These are phyloP conservation scores for Hanseniaspora pseudoguilliermondii DNA, from an alignment of 805 yeast species.

Conservation along the genomic window DNA sequence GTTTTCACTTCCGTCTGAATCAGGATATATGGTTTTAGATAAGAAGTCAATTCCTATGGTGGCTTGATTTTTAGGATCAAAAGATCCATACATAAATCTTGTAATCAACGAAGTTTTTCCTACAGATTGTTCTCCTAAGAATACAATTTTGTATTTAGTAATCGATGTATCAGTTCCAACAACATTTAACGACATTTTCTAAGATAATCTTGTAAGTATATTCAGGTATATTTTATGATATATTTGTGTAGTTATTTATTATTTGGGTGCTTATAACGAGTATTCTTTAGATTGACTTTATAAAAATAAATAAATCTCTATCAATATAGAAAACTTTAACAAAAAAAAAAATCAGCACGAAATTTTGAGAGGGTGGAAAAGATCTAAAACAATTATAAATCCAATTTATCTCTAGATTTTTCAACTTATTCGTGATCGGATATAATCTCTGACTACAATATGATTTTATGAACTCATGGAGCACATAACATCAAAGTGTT, in stretches of 20 bases:
- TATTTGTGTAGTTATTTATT: conserved; percentile 3
- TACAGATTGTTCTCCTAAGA: conserved; percentile 92
- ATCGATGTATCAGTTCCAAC: conserved; percentile 23
- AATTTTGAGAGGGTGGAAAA: too few species aligned
- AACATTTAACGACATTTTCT: conserved; percentile 12
- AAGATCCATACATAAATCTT: conserved; percentile 95
- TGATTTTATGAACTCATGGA: too few species aligned
- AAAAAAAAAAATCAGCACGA: background rate
- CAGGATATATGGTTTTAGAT: conserved; percentile 87
- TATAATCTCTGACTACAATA: too few species aligned
- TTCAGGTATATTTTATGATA: too few species aligned
- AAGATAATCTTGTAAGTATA: background rate
- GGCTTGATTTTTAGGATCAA: conserved; percentile 88
- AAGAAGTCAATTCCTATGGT: conserved; percentile 94
- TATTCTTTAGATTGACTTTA: too few species aligned
- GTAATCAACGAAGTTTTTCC: conserved; percentile 94
- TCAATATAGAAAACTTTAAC: background rate
- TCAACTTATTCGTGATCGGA: too few species aligned
- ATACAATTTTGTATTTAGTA: conserved; percentile 74
- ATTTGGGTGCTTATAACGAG: background rate
- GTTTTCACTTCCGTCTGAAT: conserved; percentile 23
- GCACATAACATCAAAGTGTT: too few species aligned
- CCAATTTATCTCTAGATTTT: too few species aligned
- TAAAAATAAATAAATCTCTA: background rate
- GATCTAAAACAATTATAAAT: too few species aligned